These are phyloP conservation scores for Priceomyces haplophilus DNA, from an alignment of 805 yeast genomes.

Conservation along the genomic window DNA sequence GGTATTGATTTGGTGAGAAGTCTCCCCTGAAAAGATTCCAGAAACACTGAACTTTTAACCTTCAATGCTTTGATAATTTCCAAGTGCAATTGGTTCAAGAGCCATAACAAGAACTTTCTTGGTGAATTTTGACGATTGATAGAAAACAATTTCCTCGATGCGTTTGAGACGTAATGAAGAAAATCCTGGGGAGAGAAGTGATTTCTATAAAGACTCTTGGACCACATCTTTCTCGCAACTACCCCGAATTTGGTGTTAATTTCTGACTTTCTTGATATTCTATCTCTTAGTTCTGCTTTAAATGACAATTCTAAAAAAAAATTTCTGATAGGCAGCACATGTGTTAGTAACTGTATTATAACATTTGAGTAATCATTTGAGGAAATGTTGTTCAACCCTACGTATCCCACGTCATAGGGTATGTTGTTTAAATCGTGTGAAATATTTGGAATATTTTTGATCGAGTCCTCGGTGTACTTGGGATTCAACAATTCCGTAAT, in stretches of 20 bases:
- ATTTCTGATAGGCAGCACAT: conserved; percentile 47
- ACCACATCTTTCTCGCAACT: conserved; percentile 63
- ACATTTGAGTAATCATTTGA: conserved; percentile 57
- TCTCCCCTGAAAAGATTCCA: conserved; percentile 52
- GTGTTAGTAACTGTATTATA: conserved; percentile 53
- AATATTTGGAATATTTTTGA: conserved; percentile 25
- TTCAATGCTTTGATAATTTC: conserved; percentile 13
- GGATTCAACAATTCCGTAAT: conserved; percentile 56
- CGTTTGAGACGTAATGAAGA: conserved; percentile 44
- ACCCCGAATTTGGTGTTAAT: conserved; percentile 44
- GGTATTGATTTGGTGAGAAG: conserved; percentile 28
- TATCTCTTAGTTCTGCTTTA: conserved; percentile 19
- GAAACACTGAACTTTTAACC: conserved; percentile 21
- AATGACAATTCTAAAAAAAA: conserved; percentile 30
- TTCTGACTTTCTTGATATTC: conserved; percentile 12
- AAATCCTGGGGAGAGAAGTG: conserved; percentile 71
- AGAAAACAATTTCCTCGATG: conserved; percentile 44
- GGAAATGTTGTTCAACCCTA: conserved; percentile 59
- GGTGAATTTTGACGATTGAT: conserved; percentile 48
- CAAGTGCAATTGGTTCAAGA: conserved; percentile 46
- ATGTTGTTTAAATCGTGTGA: conserved; percentile 44
- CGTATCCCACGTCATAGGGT: conserved; percentile 57
- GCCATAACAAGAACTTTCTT: conserved; percentile 56
- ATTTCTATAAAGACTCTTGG: conserved; percentile 50
- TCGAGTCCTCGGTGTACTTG: conserved; percentile 32